Percentiles rank a stretch among this genome's conserved stretches.
phyloP scores from a whole-genome alignment of 768 basidiomycete genomes.

The Rhizopogon salebrosus region DNA sequence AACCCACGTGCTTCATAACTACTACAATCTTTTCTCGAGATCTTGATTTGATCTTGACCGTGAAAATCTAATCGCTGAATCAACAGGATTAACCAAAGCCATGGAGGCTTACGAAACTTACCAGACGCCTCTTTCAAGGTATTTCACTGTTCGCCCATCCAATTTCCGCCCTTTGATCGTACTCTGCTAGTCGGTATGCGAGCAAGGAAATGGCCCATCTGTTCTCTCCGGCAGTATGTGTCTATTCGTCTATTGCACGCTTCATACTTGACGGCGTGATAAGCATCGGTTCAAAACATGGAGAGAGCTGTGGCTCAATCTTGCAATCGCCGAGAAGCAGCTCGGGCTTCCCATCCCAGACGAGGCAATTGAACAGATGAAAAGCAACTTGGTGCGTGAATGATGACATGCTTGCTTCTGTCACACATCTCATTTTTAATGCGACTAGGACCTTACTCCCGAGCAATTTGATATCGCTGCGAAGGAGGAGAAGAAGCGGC shows the following conservation, averaged over 20 bases:
- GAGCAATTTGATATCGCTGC: slow-evolving; percentile 92
- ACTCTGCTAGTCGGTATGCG: slow-evolving; percentile 79
- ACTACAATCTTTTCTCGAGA: not conserved
- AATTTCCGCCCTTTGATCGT: not conserved
- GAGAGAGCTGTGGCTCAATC: slow-evolving; percentile 92
- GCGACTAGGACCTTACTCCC: slow-evolving; percentile 67
- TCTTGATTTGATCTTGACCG: slow-evolving; percentile 4
- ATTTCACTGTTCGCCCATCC: slow-evolving; percentile 3
- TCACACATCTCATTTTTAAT: slow-evolving; percentile 5
- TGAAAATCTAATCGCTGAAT: not conserved
- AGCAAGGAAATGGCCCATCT: slow-evolving; percentile 98
- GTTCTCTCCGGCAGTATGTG: slow-evolving; percentile 85
- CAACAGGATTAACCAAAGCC: not conserved
- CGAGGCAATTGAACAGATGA: slow-evolving; percentile 92
- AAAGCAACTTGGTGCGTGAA: slow-evolving; percentile 70
- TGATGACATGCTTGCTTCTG: not conserved
- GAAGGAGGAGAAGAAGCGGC: slow-evolving; percentile 90
- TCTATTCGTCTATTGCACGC: not conserved
- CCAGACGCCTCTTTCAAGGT: slow-evolving; percentile 82
- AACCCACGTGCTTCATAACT: not conserved
- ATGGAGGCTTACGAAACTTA: slow-evolving; percentile 72
- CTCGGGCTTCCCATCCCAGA: slow-evolving; percentile 88
- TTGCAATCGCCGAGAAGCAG: slow-evolving; percentile 95
- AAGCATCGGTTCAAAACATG: slow-evolving; percentile 95
- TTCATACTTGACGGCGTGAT: not conserved